Evolutionary conservation across 352 stramenopile genomes (phyloP).

Genomic region (Stramenopiles sp.): DNA sequence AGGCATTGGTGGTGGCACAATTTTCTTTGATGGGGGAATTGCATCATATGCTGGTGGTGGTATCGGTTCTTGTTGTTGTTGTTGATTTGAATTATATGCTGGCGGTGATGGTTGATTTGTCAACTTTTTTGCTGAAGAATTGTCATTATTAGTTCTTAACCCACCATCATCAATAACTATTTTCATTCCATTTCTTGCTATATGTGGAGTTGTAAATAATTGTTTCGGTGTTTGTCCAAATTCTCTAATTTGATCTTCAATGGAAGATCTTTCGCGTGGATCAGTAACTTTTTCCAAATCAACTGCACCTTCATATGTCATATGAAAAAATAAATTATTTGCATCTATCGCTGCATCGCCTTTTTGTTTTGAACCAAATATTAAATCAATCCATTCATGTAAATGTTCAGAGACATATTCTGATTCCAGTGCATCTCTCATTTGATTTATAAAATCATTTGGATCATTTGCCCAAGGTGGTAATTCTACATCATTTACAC

Average conservation of each 20-base stretch:
- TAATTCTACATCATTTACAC: conserved; percentile 74
- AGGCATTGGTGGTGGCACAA: too few relatives aligned
- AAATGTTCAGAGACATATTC: conserved; percentile 8
- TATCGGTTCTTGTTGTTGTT: too few relatives aligned
- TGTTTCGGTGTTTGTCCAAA: conserved; percentile 65
- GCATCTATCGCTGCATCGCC: conserved; percentile 41
- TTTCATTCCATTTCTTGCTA: conserved; percentile 24
- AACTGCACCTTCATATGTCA: conserved; percentile 58
- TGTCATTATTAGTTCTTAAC: too few relatives aligned
- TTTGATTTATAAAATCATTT: conserved; percentile 28
- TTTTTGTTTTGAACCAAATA: conserved; percentile 45
- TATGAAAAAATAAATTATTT: conserved; percentile 64
- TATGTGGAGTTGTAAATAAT: conserved; percentile 42
- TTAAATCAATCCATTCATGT: neutral
- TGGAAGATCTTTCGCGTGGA: conserved; percentile 73
- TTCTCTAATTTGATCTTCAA: conserved; percentile 73
- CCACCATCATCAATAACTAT: too few relatives aligned
- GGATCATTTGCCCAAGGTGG: conserved; percentile 69
- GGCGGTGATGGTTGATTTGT: too few relatives aligned
- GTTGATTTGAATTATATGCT: too few relatives aligned
- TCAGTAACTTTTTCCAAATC: conserved; percentile 66
- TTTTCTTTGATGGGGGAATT: too few relatives aligned
- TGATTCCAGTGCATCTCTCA: neutral
- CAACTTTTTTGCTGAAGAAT: too few relatives aligned
- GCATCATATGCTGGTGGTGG: too few relatives aligned